Percentiles rank a stretch among this genome's conserved stretches.
Evolutionary conservation across 257 asterid genomes (phyloP).

Genomic region (Petrea volubilis): DNA sequence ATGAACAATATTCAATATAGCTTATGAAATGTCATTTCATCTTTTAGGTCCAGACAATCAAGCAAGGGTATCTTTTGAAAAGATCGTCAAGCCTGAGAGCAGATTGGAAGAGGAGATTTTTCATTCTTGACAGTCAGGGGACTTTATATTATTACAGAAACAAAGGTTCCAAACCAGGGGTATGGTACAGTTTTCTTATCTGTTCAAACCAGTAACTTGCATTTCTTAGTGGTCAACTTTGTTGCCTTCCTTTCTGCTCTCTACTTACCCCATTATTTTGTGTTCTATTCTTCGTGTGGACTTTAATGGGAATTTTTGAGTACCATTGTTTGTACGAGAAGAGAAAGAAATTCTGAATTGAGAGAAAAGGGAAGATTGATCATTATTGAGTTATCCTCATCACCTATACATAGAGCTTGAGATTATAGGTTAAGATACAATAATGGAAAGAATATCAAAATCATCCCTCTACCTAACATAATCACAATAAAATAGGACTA

Average conservation of each 20-base stretch:
- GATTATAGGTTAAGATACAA: too few species aligned
- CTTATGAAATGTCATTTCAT: slow-evolving; percentile 18
- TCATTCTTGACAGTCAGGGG: slow-evolving; percentile 90
- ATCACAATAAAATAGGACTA: too few species aligned
- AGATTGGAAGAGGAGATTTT: slow-evolving; percentile 98
- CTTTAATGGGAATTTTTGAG: slow-evolving; percentile 16
- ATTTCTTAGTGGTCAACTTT: slow-evolving; percentile 2
- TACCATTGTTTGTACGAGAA: background rate
- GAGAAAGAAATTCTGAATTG: too few species aligned
- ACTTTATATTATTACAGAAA: slow-evolving; percentile 81
- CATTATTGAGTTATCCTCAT: too few species aligned
- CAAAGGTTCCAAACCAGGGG: slow-evolving; percentile 73
- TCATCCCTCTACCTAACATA: too few species aligned
- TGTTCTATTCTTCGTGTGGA: slow-evolving; percentile 7
- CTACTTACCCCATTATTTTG: background rate
- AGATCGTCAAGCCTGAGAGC: slow-evolving; percentile 92
- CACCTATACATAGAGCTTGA: too few species aligned
- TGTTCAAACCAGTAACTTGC: slow-evolving; percentile 25
- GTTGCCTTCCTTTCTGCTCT: slow-evolving; percentile 7
- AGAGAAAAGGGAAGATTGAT: too few species aligned
- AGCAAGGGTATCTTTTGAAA: slow-evolving; percentile 94
- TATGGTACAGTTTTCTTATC: slow-evolving; percentile 42
- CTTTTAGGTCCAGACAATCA: slow-evolving; percentile 77
- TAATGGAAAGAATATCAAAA: too few species aligned
- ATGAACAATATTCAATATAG: background rate